Conservation (phyloP, 768 basidiomycete species). For the Dictyophora rubrovolvata region DNA sequence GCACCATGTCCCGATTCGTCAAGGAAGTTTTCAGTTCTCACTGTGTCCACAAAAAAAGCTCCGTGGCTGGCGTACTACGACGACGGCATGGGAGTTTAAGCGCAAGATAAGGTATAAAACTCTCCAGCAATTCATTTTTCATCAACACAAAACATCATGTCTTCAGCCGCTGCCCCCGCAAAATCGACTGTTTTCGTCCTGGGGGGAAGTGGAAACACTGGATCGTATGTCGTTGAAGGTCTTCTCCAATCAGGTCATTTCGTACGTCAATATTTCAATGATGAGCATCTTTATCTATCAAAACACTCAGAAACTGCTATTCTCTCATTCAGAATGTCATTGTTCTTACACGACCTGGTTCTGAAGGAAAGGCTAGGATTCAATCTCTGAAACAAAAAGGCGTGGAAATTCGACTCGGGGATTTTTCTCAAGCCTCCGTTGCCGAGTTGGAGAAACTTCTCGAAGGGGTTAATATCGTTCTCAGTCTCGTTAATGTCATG, state of each 20-base stretch:
- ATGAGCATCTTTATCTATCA: too few species aligned
- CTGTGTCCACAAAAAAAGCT: too few species aligned
- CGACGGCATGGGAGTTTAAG: too few species aligned
- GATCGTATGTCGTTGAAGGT: constrained; percentile 10
- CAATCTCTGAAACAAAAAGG: constrained; percentile 11
- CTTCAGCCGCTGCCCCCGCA: too few species aligned
- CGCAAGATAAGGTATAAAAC: too few species aligned
- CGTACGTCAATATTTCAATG: constrained; percentile 12
- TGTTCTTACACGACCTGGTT: constrained; percentile 9
- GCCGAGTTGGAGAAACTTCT: constrained; percentile 13
- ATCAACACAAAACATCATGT: too few species aligned
- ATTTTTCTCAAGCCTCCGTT: constrained; percentile 7
- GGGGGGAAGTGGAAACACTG: constrained; percentile 16
- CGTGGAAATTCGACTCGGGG: constrained; percentile 14
- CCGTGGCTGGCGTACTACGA: too few species aligned
- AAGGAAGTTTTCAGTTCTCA: too few species aligned
- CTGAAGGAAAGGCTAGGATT: constrained; percentile 12
- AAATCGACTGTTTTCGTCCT: constrained; percentile 12
- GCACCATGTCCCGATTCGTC: too few species aligned
- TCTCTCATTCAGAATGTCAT: too few species aligned
- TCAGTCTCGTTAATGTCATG: background rate
- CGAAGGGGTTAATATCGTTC: constrained; percentile 10
- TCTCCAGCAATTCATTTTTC: too few species aligned
- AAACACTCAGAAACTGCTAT: too few species aligned
- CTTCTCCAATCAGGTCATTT: constrained; percentile 12